Evolutionary conservation across 75 land plant species (phyloP), one percentile per base, ranked within the genome.

Genomic region (Chamaecyparis obtusa): DNA sequence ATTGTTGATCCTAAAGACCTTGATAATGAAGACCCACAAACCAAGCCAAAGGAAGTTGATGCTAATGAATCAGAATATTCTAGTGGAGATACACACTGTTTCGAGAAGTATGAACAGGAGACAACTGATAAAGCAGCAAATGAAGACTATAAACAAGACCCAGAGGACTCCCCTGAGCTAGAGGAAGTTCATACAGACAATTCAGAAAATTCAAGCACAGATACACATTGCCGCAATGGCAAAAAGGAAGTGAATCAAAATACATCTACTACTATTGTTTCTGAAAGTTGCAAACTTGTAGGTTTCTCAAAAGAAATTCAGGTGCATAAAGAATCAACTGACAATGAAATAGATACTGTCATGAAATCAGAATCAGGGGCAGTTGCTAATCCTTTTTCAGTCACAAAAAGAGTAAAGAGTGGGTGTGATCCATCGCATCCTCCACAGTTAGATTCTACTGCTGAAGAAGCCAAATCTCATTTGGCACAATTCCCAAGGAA

Each of bases 1-100:
- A 39, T 2, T 32, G 81, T 32, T 78, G 81, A 41, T 78, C 44
- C 24, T 78, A 41, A 78, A 78, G 35, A 41, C 17, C 39, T 24
- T 60, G 67, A 60, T 37, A 37, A 77, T 16, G 80, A n/a, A 77
- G 41, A 37, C 80, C 39, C 80, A 39, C 43, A 78, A 78, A 78
- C 43, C 19, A 19, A 78, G 27, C 81, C 81, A 78, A 41, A 78
- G 44, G 81, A 78, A 78, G 44, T 78, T 39, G 81, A 78, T 78
- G 19, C 27, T 6, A 21, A 78, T 16, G 44, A 78, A 78, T 78
- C 44, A 39, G 81, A 78, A 37, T 39, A 33, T 39, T 21, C 81
- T 78, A 78, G 44, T 78, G 44, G 81, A 78, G 81, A 78, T 78
- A 6, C 81, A 78, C 43, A 19, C 39, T 19, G 37, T 17, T 16